These are phyloP conservation scores for Solanum hybrid DNA, from an alignment of 305 asterid species.

Conservation along the genomic window DNA sequence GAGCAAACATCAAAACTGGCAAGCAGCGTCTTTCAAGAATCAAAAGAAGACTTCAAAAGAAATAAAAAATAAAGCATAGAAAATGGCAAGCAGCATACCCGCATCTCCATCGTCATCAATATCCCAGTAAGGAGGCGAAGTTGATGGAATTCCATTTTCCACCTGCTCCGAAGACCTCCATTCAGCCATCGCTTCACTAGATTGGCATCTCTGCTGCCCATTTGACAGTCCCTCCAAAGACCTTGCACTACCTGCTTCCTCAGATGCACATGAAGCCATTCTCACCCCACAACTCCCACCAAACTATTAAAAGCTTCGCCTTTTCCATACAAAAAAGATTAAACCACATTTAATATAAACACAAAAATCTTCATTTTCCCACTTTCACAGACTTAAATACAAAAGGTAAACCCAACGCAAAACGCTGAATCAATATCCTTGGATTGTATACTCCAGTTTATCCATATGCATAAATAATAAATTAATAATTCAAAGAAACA, in stretches of 20 bases:
- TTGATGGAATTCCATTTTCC: constrained; percentile 67
- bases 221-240: constrained; percentile 49
- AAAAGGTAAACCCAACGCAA: neutral
- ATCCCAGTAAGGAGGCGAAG: constrained; percentile 92
- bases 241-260: constrained; percentile 46
- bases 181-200: constrained; percentile 63
- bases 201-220: constrained; percentile 49
- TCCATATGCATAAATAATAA: neutral
- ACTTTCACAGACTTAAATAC: neutral
- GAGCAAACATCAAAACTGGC: neutral
- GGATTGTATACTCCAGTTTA: neutral
- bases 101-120: constrained; percentile 61
- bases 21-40: neutral
- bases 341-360: neutral
- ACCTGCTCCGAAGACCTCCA: constrained; percentile 83
- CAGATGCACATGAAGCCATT: constrained; percentile 60
- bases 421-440: neutral
- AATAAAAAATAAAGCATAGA: neutral
- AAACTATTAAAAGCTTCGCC: constrained; percentile 39
- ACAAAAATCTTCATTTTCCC: neutral
- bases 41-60: neutral
- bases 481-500: neutral
- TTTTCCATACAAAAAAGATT: constrained; percentile 21
- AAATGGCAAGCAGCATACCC: constrained; percentile 22
- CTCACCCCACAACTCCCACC: constrained; percentile 43